These are phyloP conservation scores for Starmerella tilneyi DNA, from an alignment of 805 yeast species.

Conservation along the genomic window DNA sequence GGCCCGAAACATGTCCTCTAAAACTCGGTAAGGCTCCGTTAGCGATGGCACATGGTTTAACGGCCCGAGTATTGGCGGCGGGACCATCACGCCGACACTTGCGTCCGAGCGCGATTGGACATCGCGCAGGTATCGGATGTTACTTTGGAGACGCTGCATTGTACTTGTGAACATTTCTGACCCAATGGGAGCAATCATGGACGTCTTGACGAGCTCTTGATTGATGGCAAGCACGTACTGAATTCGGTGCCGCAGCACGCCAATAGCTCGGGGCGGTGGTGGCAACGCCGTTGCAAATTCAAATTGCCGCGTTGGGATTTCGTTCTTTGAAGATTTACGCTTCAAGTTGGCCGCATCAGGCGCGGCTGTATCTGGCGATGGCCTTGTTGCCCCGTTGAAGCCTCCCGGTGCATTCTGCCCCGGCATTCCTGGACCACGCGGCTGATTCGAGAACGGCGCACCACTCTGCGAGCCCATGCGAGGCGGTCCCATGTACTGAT, in stretches of 20 bases:
- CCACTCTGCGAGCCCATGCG: background rate
- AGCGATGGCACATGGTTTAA: constrained; percentile 29
- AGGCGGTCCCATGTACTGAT: background rate
- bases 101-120: constrained; percentile 9
- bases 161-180: constrained; percentile 23
- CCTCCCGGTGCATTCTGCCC: background rate
- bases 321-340: background rate
- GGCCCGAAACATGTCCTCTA: constrained; percentile 29
- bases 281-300: constrained; percentile 19
- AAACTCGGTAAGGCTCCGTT: constrained; percentile 27
- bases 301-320: constrained; percentile 16
- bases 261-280: constrained; percentile 16
- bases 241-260: constrained; percentile 14
- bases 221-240: constrained; percentile 21
- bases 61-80: constrained; percentile 29
- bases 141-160: constrained; percentile 31
- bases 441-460: background rate
- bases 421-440: background rate
- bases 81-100: constrained; percentile 2
- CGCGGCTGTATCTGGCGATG: too few species aligned
- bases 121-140: constrained; percentile 29
- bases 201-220: constrained; percentile 21
- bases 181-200: constrained; percentile 8
- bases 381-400: too few species aligned
- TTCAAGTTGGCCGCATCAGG: background rate